Percentiles rank a stretch among this genome's conserved stretches.
phyloP scores from a whole-genome alignment of 2,329 filamentous ascomycete genomes.

The Escovopsis sp. region DNA sequence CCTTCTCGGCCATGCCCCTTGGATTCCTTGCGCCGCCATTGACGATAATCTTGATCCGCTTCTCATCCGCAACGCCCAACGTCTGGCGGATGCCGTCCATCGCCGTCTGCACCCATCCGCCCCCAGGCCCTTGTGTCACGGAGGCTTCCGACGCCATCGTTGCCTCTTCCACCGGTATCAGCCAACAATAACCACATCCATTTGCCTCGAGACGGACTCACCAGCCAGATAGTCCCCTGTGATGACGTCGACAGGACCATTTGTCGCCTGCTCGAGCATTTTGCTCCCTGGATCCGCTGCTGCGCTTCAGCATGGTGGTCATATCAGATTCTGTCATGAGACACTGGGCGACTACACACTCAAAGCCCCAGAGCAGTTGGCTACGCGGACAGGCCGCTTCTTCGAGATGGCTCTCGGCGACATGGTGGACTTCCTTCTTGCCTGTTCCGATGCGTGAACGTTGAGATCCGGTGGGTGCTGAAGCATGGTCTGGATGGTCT shows the following conservation, averaged over 20 bases:
- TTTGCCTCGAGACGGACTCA: conserved; percentile 6
- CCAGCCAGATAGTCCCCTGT: conserved; percentile 37
- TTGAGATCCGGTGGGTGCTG: no score
- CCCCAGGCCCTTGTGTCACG: neutral
- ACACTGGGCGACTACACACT: conserved; percentile 3
- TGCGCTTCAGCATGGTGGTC: neutral
- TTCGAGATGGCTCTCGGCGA: neutral
- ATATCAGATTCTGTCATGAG: no score
- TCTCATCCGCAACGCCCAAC: conserved; percentile 21
- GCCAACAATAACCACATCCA: neutral
- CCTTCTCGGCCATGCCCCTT: conserved; percentile 27
- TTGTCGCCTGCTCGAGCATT: conserved; percentile 16
- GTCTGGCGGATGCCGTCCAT: conserved; percentile 12
- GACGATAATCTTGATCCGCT: conserved; percentile 37
- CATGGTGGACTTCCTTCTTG: neutral
- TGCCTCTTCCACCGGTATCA: conserved; percentile 9
- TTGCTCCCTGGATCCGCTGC: conserved; percentile 10
- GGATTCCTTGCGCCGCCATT: conserved; percentile 43
- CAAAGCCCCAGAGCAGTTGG: conserved; percentile 13
- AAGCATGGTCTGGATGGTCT: no score
- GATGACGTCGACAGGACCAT: conserved; percentile 29
- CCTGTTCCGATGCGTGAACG: neutral
- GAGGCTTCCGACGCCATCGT: conserved; percentile 12
- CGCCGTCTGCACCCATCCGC: conserved; percentile 10
- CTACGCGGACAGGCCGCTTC: conserved; percentile 9